A percentile compares a stretch with the other conserved stretches of the same genome.
These are phyloP conservation scores for Tylopilus rubrobrunneus DNA, from an alignment of 768 basidiomycete genomes.

Conservation along the genomic window DNA sequence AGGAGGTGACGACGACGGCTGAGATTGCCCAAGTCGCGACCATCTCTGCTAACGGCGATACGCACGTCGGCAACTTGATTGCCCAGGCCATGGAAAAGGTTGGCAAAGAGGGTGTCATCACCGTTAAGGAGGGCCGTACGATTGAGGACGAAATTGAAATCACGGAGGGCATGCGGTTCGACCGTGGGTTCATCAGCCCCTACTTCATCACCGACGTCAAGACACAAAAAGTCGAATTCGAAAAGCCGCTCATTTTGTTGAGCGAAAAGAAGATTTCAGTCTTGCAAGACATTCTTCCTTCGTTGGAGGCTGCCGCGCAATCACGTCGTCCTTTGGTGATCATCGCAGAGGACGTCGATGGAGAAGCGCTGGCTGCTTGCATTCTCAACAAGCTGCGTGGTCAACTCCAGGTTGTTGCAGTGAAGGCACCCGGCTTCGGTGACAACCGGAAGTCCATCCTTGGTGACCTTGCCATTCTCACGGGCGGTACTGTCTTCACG, in stretches of 20 bases:
- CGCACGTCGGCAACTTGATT: constrained; percentile 89
- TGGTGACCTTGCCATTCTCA: constrained; percentile 94
- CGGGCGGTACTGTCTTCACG: constrained; percentile 96
- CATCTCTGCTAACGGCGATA: constrained; percentile 80
- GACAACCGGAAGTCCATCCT: constrained; percentile 99
- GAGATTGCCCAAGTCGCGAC: constrained; percentile 99
- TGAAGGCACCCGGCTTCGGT: constrained; percentile 98
- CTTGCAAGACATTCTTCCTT: constrained; percentile 92
- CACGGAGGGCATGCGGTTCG: constrained; percentile 99
- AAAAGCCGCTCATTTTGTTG: constrained; percentile 92
- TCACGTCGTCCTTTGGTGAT: constrained; percentile 88
- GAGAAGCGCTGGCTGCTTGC: constrained; percentile 95
- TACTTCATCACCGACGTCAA: constrained; percentile 99
- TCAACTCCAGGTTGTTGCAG: constrained; percentile 87
- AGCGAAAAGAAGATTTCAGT: constrained; percentile 98
- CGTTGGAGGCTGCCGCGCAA: constrained; percentile 79
- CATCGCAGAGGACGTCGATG: constrained; percentile 97
- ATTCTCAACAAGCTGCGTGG: constrained; percentile 99
- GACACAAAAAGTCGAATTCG: constrained; percentile 91
- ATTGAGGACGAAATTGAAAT: constrained; percentile 99
- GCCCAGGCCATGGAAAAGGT: constrained; percentile 99
- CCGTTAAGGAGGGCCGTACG: constrained; percentile 97
- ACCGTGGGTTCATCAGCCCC: constrained; percentile 96
- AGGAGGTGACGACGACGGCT: constrained; percentile 93
- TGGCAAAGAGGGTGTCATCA: constrained; percentile 99